These are phyloP conservation scores for Exophiala sideris DNA, from an alignment of 2,329 filamentous ascomycete species.

Conservation along the genomic window DNA sequence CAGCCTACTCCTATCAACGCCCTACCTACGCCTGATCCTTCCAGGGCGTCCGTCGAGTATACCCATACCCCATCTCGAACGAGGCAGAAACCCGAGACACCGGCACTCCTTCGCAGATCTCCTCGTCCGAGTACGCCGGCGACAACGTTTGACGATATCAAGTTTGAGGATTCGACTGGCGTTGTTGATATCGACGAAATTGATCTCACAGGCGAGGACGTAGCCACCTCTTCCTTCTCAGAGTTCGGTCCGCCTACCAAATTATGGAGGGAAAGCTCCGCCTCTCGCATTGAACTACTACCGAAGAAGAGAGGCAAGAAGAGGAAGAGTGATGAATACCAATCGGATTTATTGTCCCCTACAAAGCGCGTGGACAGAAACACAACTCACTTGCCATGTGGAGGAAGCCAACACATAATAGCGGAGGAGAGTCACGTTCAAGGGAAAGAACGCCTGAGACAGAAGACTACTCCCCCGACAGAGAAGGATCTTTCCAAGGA, in stretches of 20 bases:
- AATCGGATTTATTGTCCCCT: conserved; percentile 17
- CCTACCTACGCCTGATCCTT: conserved; percentile 24
- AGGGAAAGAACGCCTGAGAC: not conserved
- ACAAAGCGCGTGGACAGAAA: conserved; percentile 6
- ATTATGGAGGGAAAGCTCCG: conserved; percentile 45
- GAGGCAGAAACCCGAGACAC: conserved; percentile 13
- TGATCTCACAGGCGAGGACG: conserved; percentile 34
- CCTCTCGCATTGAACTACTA: conserved; percentile 35
- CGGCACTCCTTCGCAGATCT: conserved; percentile 22
- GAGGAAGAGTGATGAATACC: conserved; percentile 48
- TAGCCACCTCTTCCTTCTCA: conserved; percentile 39
- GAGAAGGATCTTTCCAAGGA: not conserved
- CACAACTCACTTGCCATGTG: not conserved
- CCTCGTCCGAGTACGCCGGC: conserved; percentile 11
- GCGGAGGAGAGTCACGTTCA: not conserved
- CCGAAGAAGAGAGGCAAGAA: conserved; percentile 43
- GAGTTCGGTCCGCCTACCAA: conserved; percentile 40
- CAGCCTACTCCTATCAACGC: conserved; percentile 10
- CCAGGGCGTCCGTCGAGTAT: conserved; percentile 14
- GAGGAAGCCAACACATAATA: conserved; percentile 1
- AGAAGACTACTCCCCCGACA: not conserved
- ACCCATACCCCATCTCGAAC: conserved; percentile 5
- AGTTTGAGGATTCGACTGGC: conserved; percentile 21
- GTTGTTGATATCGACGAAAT: conserved; percentile 43
- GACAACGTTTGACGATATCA: conserved; percentile 12